Conservation (phyloP, 352 stramenopile genomes). For the Globisporangium lucens region DNA sequence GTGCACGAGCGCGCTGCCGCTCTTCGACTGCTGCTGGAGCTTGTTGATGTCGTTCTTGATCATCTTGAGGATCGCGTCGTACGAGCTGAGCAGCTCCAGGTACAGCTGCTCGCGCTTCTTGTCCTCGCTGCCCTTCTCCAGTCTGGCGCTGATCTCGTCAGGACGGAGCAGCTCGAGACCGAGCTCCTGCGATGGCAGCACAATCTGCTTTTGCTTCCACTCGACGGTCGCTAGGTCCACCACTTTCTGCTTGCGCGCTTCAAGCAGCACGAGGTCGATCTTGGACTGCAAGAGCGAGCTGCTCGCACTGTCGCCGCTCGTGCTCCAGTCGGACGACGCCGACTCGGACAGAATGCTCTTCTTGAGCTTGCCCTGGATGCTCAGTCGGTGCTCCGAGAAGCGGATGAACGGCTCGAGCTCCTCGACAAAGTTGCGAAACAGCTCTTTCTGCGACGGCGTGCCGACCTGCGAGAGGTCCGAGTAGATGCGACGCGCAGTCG, state of each 20-base stretch:
- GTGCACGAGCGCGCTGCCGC: conserved; percentile 64
- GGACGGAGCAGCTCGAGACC: conserved; percentile 63
- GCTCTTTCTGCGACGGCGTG: conserved; percentile 76
- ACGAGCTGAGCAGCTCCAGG: conserved; percentile 68
- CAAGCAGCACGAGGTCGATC: conserved; percentile 80
- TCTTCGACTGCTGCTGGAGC: conserved; percentile 77
- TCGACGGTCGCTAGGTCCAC: conserved; percentile 70
- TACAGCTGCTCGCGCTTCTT: conserved; percentile 73
- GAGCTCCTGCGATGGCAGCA: conserved; percentile 70
- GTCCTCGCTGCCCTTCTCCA: conserved; percentile 53
- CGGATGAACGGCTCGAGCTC: conserved; percentile 83
- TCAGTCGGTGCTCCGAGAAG: conserved; percentile 80
- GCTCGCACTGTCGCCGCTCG: conserved; percentile 59
- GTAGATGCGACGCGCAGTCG: conserved; percentile 81
- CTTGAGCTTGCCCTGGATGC: conserved; percentile 51
- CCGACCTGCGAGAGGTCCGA: conserved; percentile 77
- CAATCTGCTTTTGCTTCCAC: conserved; percentile 79
- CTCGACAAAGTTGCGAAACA: conserved; percentile 64
- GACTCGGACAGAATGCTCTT: conserved; percentile 24
- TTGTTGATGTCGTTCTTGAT: conserved; percentile 65
- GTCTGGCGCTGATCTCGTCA: conserved; percentile 63
- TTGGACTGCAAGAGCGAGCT: conserved; percentile 81
- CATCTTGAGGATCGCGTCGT: conserved; percentile 63
- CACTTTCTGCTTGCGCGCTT: conserved; percentile 84
- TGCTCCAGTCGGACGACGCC: conserved; percentile 50